Base-by-base conservation (phyloP, 805 yeast species). In the Cyberlindnera subsufficiens region DNA sequence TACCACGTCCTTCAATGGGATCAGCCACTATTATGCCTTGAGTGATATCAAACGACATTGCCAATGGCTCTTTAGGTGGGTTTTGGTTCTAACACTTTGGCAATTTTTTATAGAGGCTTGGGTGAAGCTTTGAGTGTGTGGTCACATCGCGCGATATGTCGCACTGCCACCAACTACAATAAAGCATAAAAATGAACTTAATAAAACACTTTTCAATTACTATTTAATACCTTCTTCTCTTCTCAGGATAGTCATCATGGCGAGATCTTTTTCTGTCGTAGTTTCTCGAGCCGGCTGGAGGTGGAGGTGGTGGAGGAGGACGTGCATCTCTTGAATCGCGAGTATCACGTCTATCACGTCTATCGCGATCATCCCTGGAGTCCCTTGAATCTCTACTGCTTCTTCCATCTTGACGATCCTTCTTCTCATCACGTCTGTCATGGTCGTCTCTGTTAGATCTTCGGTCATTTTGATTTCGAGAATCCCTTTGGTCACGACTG, bases 11-110 rank as follows among this genome's bases (percentile, higher is more conserved):
- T 20, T 55, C 58, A 22, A 56, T 19, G 11, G 61, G 59, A 35
- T 56, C 61, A 15, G 53, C 54, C 0, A 55, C 55, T 5, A 56
- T 39, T 8, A 50, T 47, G 1, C 59, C 61, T 20, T 47, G 54
- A 1, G 58, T 54, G 6, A 40, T 27, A 25, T 40, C 44, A 31
- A 46, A 45, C 4, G 30, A n/a, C 33, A 25, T 17, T 22, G 27
- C 19, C 20, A 34, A n/a, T 22, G 4, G n/a, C 6, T 22, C 27
- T 9, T 22, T 8, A 11, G 8, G 13, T 22, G 27, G 27, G 3
- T 9, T 10, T 9, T 10, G 11, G 11, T 22, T 11, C 3, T 9
- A 22, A 9, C 10, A 9, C 11, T 5, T 9, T 22, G 27, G 11
- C 27, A 11, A 9, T 22, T 10, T 22, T 22, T 22, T 22, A 22